Base-by-base conservation (phyloP, 345 rosid species). In the Euphorbia pulcherrima region DNA sequence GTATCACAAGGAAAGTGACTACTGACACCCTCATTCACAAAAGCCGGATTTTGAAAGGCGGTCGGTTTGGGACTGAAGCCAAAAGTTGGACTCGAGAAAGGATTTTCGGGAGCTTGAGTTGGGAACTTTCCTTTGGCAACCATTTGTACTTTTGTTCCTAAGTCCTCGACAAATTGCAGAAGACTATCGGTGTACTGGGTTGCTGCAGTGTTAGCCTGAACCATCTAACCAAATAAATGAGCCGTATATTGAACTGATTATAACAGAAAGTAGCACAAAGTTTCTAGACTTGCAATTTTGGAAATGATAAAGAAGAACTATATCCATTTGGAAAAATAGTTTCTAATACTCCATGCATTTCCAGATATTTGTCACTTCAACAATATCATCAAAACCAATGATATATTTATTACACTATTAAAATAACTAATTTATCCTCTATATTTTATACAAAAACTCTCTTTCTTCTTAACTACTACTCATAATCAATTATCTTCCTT, bases 61-160 rank as follows among this genome's bases (percentile, higher is more conserved):
- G 64, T 18, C 58, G 60, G 47, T 17, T 59, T 21, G 28, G 70
- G 56, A 9, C 6, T 2, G 11, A 18, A 26, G 28, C 10, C 2
- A 63, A 28, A n/a, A 27, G 65, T n/a, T 58, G 72, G 60, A 37
- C 27, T 37, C 50, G 39, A 57, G 40, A 41, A 26, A 21, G 16
- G 30, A 35, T 14, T 26, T 8, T 14, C 48, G 39, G 71, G 47
- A 75, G 62, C 24, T 64, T 41, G 62, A 51, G 41, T 44, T 46
- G 69, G 67, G 2, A 5, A n/a, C 24, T 60, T 66, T 18, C 58
- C 68, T 10, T 51, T 27, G 28, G 74, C 79, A 41, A 61, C 33
- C 54, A 5, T 62, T 61, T 70, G 70, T 23, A 68, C 79, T 17
- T 44, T 62, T 27, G 75, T 68, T 54, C 79, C 79, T 59, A 67